A percentile compares a stretch with the other conserved stretches of the same genome.
Conservation (phyloP, 2,329 filamentous ascomycete genomes). For the Fusarium sp. region DNA sequence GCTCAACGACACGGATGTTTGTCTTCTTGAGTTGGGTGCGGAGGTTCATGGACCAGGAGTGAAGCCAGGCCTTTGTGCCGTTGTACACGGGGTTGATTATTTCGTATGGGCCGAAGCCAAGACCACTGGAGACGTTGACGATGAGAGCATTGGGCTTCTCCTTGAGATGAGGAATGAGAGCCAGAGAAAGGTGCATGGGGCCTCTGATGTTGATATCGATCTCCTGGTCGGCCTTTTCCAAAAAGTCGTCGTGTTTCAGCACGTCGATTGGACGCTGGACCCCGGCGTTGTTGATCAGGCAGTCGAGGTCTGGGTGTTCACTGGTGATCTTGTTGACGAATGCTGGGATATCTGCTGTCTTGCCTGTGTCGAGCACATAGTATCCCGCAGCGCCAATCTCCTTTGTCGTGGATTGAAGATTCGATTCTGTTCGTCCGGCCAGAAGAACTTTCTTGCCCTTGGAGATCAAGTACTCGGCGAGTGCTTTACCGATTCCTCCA, state of each 20-base stretch:
- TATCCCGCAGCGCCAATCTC: conserved; percentile 61
- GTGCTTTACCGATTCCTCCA: conserved; percentile 62
- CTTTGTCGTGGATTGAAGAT: conserved; percentile 56
- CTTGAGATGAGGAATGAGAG: conserved; percentile 62
- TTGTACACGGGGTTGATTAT: conserved; percentile 69
- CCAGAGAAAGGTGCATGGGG: conserved; percentile 65
- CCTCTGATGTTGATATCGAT: conserved; percentile 69
- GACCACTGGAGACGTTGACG: conserved; percentile 65
- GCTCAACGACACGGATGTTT: conserved; percentile 63
- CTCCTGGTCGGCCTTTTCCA: conserved; percentile 64
- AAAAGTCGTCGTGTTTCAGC: conserved; percentile 54
- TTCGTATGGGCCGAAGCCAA: conserved; percentile 63
- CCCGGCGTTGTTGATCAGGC: conserved; percentile 69
- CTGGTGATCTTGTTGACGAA: conserved; percentile 59
- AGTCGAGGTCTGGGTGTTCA: conserved; percentile 64
- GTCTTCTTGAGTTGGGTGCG: conserved; percentile 59
- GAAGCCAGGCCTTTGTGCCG: conserved; percentile 68
- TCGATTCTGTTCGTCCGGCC: conserved; percentile 65
- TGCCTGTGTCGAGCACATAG: conserved; percentile 63
- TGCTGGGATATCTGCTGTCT: conserved; percentile 54
- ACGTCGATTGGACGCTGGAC: conserved; percentile 65
- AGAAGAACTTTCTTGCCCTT: conserved; percentile 63
- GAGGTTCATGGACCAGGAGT: conserved; percentile 67
- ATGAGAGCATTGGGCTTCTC: conserved; percentile 55
- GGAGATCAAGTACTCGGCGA: conserved; percentile 59